Conservation (phyloP, 2,329 filamentous ascomycete species). For the Pseudocercospora eumusae region DNA sequence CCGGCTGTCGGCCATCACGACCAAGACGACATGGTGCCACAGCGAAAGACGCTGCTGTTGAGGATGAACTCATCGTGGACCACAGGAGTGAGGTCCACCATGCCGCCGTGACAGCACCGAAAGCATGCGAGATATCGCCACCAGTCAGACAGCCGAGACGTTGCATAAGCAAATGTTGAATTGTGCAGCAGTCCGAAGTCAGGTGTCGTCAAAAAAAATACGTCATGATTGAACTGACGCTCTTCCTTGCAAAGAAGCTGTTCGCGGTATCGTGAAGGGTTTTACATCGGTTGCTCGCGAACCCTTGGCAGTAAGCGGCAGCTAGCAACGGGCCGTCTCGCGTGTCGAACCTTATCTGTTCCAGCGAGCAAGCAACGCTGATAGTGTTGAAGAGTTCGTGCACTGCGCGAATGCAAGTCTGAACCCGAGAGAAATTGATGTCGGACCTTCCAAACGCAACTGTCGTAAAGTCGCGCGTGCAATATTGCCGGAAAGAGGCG, state of each 20-base stretch:
- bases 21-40: conserved; percentile 21
- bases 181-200: not conserved
- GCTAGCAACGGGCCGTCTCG: not conserved
- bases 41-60: conserved; percentile 15
- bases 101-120: conserved; percentile 28
- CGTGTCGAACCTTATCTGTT: not conserved
- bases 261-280: not conserved
- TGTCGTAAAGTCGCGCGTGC: too few relatives aligned
- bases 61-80: conserved; percentile 29
- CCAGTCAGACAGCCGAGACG: conserved; percentile 14
- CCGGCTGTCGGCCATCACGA: conserved; percentile 6
- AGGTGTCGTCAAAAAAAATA: conserved; percentile 1
- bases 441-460: too few relatives aligned
- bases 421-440: not conserved
- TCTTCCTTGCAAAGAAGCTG: conserved; percentile 8
- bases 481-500: not conserved
- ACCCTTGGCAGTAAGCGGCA: not conserved
- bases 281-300: not conserved
- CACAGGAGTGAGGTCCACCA: conserved; percentile 26
- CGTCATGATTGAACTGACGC: not conserved
- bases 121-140: conserved; percentile 25
- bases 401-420: conserved; percentile 1
- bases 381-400: not conserved
- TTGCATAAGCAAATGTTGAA: not conserved
- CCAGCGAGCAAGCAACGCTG: not conserved